These are phyloP conservation scores for Anaeromyces robustus DNA, from an alignment of 192 early-diverging fungal species.

Conservation along the genomic window DNA sequence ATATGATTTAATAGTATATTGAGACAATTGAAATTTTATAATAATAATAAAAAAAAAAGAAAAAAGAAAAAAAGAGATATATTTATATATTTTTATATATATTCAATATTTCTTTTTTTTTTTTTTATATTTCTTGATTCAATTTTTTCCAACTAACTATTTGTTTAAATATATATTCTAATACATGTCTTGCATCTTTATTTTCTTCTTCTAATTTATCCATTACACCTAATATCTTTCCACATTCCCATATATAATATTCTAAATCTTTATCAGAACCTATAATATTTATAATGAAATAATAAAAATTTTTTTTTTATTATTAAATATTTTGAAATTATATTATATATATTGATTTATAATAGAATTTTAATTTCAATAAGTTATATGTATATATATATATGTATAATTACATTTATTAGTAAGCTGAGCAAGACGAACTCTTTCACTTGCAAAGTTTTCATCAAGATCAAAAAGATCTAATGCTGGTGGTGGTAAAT, in stretches of 20 bases:
- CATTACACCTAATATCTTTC: conserved; percentile 33
- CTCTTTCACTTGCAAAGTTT: conserved; percentile 31
- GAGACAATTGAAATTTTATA: too few relatives aligned
- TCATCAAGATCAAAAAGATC: conserved; percentile 51
- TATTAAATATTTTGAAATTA: too few relatives aligned
- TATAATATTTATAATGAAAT: too few relatives aligned
- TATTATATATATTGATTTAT: too few relatives aligned
- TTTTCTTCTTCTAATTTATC: conserved; percentile 23
- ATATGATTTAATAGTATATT: too few relatives aligned
- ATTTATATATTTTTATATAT: too few relatives aligned
- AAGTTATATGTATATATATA: too few relatives aligned
- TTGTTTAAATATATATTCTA: conserved; percentile 33
- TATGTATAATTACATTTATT: conserved; percentile 44
- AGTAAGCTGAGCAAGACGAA: conserved; percentile 34
- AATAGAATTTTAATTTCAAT: too few relatives aligned
- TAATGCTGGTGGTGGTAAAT: conserved; percentile 37
- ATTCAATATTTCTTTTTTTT: too few relatives aligned
- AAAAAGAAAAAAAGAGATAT: too few relatives aligned
- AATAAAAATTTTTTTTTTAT: too few relatives aligned
- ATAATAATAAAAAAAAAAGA: too few relatives aligned
- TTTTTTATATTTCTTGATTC: background rate
- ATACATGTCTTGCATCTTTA: conserved; percentile 29
- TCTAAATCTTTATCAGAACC: conserved; percentile 45
- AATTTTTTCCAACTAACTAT: conserved; percentile 45
- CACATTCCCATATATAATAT: conserved; percentile 45